These are phyloP conservation scores for Pseudocercospora vitis DNA, from an alignment of 2,329 filamentous ascomycete genomes.

Conservation along the genomic window DNA sequence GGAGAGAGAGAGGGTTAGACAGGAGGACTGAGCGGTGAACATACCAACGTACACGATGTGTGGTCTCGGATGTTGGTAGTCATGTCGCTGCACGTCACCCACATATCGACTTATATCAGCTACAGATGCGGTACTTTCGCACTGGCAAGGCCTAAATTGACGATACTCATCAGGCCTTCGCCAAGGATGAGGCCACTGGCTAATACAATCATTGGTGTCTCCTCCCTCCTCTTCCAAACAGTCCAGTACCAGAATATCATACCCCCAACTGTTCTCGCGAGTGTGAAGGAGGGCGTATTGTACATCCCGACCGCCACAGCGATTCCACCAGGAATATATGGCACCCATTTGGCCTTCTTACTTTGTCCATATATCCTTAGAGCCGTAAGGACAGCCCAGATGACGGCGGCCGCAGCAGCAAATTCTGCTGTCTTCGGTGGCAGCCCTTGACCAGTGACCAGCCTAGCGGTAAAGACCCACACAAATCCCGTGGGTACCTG, in stretches of 20 bases:
- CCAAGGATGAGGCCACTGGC: slow-evolving; percentile 88
- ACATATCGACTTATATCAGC: neutral
- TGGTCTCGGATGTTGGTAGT: no score
- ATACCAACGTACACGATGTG: no score
- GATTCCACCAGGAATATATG: slow-evolving; percentile 85
- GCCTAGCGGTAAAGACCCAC: slow-evolving; percentile 92
- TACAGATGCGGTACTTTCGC: slow-evolving; percentile 70
- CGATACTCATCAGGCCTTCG: slow-evolving; percentile 87
- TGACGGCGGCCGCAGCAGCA: slow-evolving; percentile 68
- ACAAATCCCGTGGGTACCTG: slow-evolving; percentile 93
- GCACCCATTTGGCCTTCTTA: slow-evolving; percentile 60
- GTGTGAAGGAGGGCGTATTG: slow-evolving; percentile 92
- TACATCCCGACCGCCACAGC: slow-evolving; percentile 98
- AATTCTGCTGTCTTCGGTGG: slow-evolving; percentile 81
- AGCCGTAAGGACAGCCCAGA: slow-evolving; percentile 72
- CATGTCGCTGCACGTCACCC: neutral
- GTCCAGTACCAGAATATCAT: slow-evolving; percentile 76
- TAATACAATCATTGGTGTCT: slow-evolving; percentile 83
- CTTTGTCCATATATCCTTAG: slow-evolving; percentile 60
- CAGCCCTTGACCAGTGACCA: slow-evolving; percentile 87
- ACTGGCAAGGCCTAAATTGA: slow-evolving; percentile 81
- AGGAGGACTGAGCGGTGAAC: no score
- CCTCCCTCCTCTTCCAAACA: slow-evolving; percentile 52
- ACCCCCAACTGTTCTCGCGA: slow-evolving; percentile 83
- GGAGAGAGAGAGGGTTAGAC: no score